phyloP scores from a whole-genome alignment of 768 basidiomycete genomes.

The Leccinum ochraceum region DNA sequence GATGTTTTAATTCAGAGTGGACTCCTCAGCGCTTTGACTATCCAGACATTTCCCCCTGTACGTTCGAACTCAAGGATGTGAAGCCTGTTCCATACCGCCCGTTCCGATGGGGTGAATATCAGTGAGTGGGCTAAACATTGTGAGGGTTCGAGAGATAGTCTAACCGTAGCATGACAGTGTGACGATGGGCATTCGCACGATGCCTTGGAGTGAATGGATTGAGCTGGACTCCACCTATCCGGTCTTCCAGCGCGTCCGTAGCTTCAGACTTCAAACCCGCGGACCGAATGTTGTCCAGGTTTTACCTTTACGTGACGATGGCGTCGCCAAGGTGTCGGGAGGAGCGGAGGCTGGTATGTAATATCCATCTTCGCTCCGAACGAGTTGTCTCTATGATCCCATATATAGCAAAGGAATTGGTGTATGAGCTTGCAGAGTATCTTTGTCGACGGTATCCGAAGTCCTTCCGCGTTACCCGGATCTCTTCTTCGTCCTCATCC shows the following conservation, averaged over 20 bases:
- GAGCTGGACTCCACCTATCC: conserved; percentile 64
- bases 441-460: conserved; percentile 61
- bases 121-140: conserved; percentile 42
- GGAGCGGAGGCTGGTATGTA: conserved; percentile 32
- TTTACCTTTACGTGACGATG: conserved; percentile 42
- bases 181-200: conserved; percentile 67
- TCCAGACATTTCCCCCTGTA: conserved; percentile 47
- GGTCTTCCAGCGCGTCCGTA: conserved; percentile 54
- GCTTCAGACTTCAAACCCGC: conserved; percentile 53
- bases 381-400: not conserved
- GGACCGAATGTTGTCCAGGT: conserved; percentile 50
- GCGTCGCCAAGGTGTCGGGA: conserved; percentile 33
- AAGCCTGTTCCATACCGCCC: conserved; percentile 65
- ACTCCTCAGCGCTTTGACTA: conserved; percentile 50
- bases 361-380: not conserved
- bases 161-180: conserved; percentile 40
- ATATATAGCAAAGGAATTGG: conserved; percentile 58
- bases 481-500: conserved; percentile 4
- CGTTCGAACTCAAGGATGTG: conserved; percentile 40
- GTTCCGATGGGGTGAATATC: conserved; percentile 61
- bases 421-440: conserved; percentile 70
- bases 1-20: conserved; percentile 45
- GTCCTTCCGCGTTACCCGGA: conserved; percentile 52
- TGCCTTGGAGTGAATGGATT: conserved; percentile 75
- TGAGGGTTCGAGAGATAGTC: not conserved